Percentiles rank a stretch among this genome's conserved stretches.
phyloP scores from a whole-genome alignment of 495 filamentous ascomycete species.

The Penicillium soppii region DNA sequence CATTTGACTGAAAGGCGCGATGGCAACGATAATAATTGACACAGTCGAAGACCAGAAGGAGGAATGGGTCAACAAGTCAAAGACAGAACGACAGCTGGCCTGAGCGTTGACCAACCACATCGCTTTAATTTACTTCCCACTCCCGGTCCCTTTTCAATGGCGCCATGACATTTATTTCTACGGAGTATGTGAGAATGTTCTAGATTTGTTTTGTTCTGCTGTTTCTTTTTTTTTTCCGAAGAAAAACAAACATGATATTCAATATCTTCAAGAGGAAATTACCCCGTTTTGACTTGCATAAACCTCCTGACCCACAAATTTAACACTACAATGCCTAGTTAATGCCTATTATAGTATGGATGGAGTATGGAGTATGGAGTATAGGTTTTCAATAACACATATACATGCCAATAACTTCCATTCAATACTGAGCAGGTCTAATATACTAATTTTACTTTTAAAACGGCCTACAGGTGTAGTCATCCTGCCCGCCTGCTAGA shows the following conservation, averaged over 20 bases:
- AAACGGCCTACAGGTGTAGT: too few species aligned
- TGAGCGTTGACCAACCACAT: constrained; percentile 27
- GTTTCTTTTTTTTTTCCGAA: too few species aligned
- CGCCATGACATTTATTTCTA: constrained; percentile 1
- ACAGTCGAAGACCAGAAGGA: constrained; percentile 14
- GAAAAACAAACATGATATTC: too few species aligned
- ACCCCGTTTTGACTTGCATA: constrained; percentile 5
- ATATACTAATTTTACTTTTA: too few species aligned
- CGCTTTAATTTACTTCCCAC: background rate
- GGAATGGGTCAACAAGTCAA: constrained; percentile 2
- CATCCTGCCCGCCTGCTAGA: too few species aligned
- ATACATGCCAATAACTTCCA: too few species aligned
- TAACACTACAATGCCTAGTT: constrained; percentile 8
- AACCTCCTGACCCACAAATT: constrained; percentile 1
- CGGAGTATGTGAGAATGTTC: background rate
- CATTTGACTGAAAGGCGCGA: constrained; percentile 8
- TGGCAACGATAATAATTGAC: constrained; percentile 6
- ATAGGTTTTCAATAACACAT: too few species aligned
- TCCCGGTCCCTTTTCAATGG: background rate
- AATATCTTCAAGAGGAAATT: background rate
- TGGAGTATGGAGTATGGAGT: too few species aligned
- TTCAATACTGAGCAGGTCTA: too few species aligned
- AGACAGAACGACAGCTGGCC: constrained; percentile 26
- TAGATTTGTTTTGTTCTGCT: too few species aligned
- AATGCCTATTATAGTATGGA: too few species aligned